Base-by-base conservation (phyloP, 2,329 filamentous ascomycete genomes). In the Penicillium hesseltinei region DNA sequence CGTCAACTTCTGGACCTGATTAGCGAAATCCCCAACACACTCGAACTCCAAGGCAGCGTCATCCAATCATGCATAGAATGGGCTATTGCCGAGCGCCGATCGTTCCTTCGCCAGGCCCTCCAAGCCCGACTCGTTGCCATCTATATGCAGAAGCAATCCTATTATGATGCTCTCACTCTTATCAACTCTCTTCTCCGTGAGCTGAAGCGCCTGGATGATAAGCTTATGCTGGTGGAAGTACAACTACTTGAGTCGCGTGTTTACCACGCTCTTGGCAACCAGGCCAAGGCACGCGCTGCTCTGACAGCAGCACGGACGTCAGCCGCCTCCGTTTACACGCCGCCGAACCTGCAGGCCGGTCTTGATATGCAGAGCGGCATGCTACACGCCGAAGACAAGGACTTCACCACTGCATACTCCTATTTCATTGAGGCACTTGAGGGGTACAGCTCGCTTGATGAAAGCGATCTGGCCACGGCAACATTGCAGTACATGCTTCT, bases 21-120 rank as follows among this genome's bases (percentile, higher is more conserved):
- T 82, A 87, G 90, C 69, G 85, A 89, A 71, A 97, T 97, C 69
- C 94, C 95, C 70, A 89, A 97, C 78, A 94, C 91, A 68, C 89
- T 89, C 81, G 94, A 99, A 75, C 90, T 88, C 73, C 94, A 99
- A 80, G 92, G 96, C 75, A 81, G 88, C 75, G 91, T 97, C 69
- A 99, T 94, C 71, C 96, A 96, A 79, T 96, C 94, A 78, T 97
- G 92, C 81, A 99, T 99, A 86, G 93, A 97, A 80, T 99, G 94
- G 94, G 94, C 94, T 48, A 91, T 93, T 54, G 90, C 91, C 51
- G 92, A 97, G 81, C 90, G 92, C 69, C 89, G 94, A 72, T 91
- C 91, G 59, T 99, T 99, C 83, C 86, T 99, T 68, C 92, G 94
- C 66, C 94, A 99, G 81, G 96, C 96, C 77, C 91, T 99, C 72